Evolutionary conservation across 192 early-diverging fungal genomes (phyloP).

Genomic region (Coemansia sp.): DNA sequence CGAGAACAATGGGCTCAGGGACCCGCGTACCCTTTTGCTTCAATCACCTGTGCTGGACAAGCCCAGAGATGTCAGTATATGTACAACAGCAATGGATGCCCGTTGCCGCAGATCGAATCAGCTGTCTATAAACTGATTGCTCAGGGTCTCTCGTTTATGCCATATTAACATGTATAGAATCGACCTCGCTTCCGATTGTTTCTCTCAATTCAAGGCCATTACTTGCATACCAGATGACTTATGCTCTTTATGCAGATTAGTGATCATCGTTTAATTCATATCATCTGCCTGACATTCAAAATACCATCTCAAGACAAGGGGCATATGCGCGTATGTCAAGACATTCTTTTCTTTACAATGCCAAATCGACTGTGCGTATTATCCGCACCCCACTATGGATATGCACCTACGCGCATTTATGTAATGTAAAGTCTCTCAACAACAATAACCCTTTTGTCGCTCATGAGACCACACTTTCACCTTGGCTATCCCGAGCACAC

Average conservation of each 20-base stretch:
- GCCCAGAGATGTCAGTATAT: neutral
- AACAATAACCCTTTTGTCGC: slow-evolving; percentile 3
- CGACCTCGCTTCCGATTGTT: slow-evolving; percentile 3
- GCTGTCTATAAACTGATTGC: neutral
- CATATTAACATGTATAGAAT: neutral
- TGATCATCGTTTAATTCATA: slow-evolving; percentile 8
- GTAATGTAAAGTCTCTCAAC: slow-evolving; percentile 1
- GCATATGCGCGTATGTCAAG: neutral
- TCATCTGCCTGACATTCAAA: neutral
- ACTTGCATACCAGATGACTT: neutral
- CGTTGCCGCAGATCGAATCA: slow-evolving; percentile 13
- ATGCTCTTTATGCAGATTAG: slow-evolving; percentile 1
- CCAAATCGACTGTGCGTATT: slow-evolving; percentile 3
- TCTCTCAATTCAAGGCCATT: neutral
- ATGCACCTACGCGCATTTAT: slow-evolving; percentile 11
- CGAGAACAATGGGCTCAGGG: neutral
- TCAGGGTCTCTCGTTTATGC: neutral
- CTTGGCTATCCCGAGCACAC: neutral
- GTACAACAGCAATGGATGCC: neutral
- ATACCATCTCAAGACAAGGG: neutral
- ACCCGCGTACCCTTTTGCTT: neutral
- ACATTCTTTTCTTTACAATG: slow-evolving; percentile 11
- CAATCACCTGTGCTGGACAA: neutral
- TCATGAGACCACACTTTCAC: neutral
- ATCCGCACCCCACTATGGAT: slow-evolving; percentile 9